These are phyloP conservation scores for Primulina huaijiensis DNA, from an alignment of 257 asterid genomes.

Conservation along the genomic window DNA sequence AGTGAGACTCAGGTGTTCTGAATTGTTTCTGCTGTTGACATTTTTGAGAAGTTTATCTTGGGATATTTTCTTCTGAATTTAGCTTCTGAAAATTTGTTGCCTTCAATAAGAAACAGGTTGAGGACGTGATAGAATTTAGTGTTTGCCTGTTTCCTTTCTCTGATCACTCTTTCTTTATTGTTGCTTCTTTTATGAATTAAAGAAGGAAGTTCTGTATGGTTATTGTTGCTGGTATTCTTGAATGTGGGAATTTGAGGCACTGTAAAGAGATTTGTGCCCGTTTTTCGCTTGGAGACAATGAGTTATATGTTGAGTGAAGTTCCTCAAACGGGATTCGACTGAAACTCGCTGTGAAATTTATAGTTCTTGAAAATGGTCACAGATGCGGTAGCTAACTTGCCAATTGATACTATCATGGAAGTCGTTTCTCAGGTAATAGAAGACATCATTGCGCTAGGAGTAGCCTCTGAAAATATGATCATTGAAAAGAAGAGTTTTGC, in stretches of 20 bases:
- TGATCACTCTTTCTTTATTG: no score
- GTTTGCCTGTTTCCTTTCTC: no score
- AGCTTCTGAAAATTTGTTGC: neutral
- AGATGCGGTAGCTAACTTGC: conserved; percentile 29
- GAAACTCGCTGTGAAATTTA: neutral
- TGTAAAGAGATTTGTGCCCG: conserved; percentile 8
- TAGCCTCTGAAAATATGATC: conserved; percentile 35
- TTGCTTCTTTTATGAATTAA: no score
- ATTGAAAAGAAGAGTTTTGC: conserved; percentile 41
- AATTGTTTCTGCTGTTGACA: neutral
- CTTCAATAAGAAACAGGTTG: no score
- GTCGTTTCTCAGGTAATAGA: conserved; percentile 34
- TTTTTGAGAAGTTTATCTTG: neutral
- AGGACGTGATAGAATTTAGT: no score
- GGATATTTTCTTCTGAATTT: neutral
- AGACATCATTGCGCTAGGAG: conserved; percentile 35
- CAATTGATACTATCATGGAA: conserved; percentile 31
- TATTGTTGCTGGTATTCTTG: no score
- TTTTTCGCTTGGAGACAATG: conserved; percentile 2
- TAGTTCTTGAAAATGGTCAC: conserved; percentile 31
- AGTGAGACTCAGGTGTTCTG: neutral
- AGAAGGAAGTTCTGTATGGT: no score
- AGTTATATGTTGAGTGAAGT: conserved; percentile 8
- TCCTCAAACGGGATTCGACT: conserved; percentile 9
- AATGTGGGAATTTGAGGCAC: no score